phyloP scores from a whole-genome alignment of 2,329 filamentous ascomycete genomes.

The Pochonia chlamydosporia region DNA sequence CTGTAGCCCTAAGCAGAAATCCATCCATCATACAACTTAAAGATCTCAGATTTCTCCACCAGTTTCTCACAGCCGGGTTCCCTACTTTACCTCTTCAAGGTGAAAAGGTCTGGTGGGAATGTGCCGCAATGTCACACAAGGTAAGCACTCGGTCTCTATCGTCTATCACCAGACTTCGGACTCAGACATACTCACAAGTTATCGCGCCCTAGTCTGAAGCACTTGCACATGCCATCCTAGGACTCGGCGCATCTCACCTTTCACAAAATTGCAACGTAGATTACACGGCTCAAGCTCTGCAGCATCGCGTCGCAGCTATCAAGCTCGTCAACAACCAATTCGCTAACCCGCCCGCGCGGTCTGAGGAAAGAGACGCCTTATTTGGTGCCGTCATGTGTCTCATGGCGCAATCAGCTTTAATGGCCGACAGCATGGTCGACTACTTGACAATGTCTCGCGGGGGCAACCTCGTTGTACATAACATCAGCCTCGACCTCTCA shows the following conservation, averaged over 20 bases:
- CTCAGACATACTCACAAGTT: too few species aligned
- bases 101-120: slow-evolving; percentile 26
- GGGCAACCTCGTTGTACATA: slow-evolving; percentile 16
- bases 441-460: slow-evolving; percentile 31
- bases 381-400: slow-evolving; percentile 29
- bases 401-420: slow-evolving; percentile 27
- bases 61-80: slow-evolving; percentile 39
- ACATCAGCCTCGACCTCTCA: slow-evolving; percentile 15
- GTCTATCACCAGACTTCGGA: too few species aligned
- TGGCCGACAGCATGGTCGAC: slow-evolving; percentile 32
- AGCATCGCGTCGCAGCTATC: slow-evolving; percentile 30
- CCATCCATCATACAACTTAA: slow-evolving; percentile 28
- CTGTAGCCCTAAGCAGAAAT: too few species aligned
- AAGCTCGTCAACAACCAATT: slow-evolving; percentile 27
- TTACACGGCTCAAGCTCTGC: slow-evolving; percentile 23
- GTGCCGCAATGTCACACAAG: slow-evolving; percentile 27
- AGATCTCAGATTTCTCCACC: slow-evolving; percentile 45
- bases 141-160: slow-evolving; percentile 15
- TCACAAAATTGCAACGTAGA: slow-evolving; percentile 20
- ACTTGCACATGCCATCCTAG: slow-evolving; percentile 31
- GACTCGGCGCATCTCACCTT: slow-evolving; percentile 31
- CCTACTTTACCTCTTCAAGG: slow-evolving; percentile 29
- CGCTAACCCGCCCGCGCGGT: slow-evolving; percentile 16
- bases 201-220: slow-evolving; percentile 24
- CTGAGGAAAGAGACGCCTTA: slow-evolving; percentile 28